phyloP scores from a whole-genome alignment of 805 yeast species.

The Ogataea methanolica region DNA sequence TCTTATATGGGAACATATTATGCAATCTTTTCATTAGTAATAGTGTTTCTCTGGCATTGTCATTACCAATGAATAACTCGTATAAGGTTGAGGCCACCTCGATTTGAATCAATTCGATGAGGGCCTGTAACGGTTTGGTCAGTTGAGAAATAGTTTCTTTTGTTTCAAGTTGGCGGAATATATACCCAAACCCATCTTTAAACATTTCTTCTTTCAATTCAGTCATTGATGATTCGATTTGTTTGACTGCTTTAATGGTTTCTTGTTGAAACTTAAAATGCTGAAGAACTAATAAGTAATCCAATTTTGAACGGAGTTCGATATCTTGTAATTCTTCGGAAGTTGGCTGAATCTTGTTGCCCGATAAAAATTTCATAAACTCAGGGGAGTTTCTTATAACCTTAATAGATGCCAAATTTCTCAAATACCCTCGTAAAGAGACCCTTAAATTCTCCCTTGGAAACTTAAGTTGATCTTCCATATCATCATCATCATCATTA shows the following conservation, averaged over 20 bases:
- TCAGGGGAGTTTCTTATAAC: conserved; percentile 50
- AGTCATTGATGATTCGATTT: conserved; percentile 38
- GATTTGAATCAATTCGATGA: conserved; percentile 77
- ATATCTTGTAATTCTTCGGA: conserved; percentile 51
- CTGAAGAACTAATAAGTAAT: conserved; percentile 48
- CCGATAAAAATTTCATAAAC: conserved; percentile 50
- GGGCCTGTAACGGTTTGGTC: conserved; percentile 61
- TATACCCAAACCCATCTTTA: conserved; percentile 46
- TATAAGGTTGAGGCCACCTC: conserved; percentile 83
- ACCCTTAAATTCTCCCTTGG: conserved; percentile 75
- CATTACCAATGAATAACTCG: conserved; percentile 75
- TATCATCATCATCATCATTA: conserved; percentile 3
- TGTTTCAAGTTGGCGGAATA: conserved; percentile 64
- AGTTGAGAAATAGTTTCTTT: conserved; percentile 50
- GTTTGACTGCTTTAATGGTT: conserved; percentile 26
- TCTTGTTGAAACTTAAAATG: conserved; percentile 72
- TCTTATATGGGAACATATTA: conserved; percentile 69
- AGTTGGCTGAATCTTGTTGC: conserved; percentile 36
- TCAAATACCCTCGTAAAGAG: conserved; percentile 70
- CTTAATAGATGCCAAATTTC: conserved; percentile 45
- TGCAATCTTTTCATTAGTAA: conserved; percentile 70
- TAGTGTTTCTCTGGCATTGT: conserved; percentile 72
- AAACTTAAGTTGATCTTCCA: conserved; percentile 27
- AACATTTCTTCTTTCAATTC: conserved; percentile 28
- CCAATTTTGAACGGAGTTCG: conserved; percentile 53